phyloP scores from a whole-genome alignment of 2,329 filamentous ascomycete genomes.

The Neonectria coccinea region DNA sequence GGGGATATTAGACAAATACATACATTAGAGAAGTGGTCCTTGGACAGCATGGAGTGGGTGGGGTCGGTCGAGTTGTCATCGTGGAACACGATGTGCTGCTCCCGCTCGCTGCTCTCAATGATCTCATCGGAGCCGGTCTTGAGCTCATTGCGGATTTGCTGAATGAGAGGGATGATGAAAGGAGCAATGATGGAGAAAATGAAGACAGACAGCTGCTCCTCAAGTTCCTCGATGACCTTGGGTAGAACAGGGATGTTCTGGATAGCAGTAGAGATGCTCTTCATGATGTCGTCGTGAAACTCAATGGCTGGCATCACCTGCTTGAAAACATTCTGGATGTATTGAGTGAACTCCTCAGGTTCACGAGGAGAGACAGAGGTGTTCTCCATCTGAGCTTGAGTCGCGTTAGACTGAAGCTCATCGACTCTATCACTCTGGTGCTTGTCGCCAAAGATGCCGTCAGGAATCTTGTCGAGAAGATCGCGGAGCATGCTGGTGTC shows the following conservation, averaged over 20 bases:
- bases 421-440: slow-evolving; percentile 81
- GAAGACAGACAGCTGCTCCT: slow-evolving; percentile 89
- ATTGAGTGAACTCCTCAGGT: slow-evolving; percentile 85
- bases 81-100: slow-evolving; percentile 89
- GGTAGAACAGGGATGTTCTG: slow-evolving; percentile 88
- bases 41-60: slow-evolving; percentile 95
- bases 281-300: slow-evolving; percentile 90
- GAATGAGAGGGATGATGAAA: slow-evolving; percentile 86
- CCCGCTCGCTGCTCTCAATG: slow-evolving; percentile 83
- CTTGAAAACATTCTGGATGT: slow-evolving; percentile 77
- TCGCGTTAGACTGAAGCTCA: slow-evolving; percentile 81
- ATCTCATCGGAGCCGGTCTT: slow-evolving; percentile 88
- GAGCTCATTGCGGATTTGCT: slow-evolving; percentile 88
- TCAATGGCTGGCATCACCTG: slow-evolving; percentile 91
- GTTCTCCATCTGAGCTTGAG: slow-evolving; percentile 80
- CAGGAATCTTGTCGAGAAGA: slow-evolving; percentile 83
- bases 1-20: slow-evolving; percentile 40
- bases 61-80: slow-evolving; percentile 83
- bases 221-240: slow-evolving; percentile 85
- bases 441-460: slow-evolving; percentile 80
- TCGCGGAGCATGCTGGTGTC: slow-evolving; percentile 82
- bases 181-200: slow-evolving; percentile 93
- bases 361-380: slow-evolving; percentile 80
- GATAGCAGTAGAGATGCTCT: slow-evolving; percentile 80
- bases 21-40: slow-evolving; percentile 92